phyloP scores from a whole-genome alignment of 345 rosid species.

The Rhodamnia rubescens region DNA sequence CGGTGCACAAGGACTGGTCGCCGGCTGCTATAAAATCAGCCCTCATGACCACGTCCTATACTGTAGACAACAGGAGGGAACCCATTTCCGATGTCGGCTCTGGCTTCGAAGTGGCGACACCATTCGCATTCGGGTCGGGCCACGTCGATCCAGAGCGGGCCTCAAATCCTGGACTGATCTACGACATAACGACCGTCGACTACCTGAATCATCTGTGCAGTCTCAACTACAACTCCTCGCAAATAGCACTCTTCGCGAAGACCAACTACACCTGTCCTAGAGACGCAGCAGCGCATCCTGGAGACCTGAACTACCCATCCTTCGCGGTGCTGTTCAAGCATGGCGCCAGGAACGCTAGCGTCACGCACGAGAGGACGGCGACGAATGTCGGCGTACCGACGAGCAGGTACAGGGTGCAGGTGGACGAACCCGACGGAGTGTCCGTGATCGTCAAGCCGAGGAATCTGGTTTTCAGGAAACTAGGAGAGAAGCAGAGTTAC shows the following conservation, averaged over 20 bases:
- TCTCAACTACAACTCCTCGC: slow-evolving; percentile 24
- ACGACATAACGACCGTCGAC: slow-evolving; percentile 24
- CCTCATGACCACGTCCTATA: slow-evolving; percentile 72
- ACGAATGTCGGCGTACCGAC: slow-evolving; percentile 31
- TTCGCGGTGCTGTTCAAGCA: slow-evolving; percentile 30
- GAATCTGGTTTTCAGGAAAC: slow-evolving; percentile 16
- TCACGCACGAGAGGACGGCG: slow-evolving; percentile 21
- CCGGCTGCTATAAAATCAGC: slow-evolving; percentile 85
- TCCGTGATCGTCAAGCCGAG: slow-evolving; percentile 22
- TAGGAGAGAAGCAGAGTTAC: slow-evolving; percentile 45
- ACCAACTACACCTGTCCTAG: slow-evolving; percentile 18
- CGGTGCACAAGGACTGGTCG: slow-evolving; percentile 64
- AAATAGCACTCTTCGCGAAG: slow-evolving; percentile 13
- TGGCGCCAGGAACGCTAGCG: not conserved
- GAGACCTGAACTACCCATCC: slow-evolving; percentile 51
- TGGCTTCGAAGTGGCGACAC: slow-evolving; percentile 14
- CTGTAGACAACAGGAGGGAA: slow-evolving; percentile 26
- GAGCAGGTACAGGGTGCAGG: slow-evolving; percentile 17
- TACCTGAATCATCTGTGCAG: slow-evolving; percentile 42
- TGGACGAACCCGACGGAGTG: slow-evolving; percentile 31
- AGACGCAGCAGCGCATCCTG: slow-evolving; percentile 3
- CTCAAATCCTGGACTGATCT: slow-evolving; percentile 42
- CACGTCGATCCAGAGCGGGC: slow-evolving; percentile 46
- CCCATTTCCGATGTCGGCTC: slow-evolving; percentile 18
- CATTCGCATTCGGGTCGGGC: slow-evolving; percentile 45